These are phyloP conservation scores for Rhynchosporium graminicola DNA, from an alignment of 2,329 filamentous ascomycete genomes.

Conservation along the genomic window DNA sequence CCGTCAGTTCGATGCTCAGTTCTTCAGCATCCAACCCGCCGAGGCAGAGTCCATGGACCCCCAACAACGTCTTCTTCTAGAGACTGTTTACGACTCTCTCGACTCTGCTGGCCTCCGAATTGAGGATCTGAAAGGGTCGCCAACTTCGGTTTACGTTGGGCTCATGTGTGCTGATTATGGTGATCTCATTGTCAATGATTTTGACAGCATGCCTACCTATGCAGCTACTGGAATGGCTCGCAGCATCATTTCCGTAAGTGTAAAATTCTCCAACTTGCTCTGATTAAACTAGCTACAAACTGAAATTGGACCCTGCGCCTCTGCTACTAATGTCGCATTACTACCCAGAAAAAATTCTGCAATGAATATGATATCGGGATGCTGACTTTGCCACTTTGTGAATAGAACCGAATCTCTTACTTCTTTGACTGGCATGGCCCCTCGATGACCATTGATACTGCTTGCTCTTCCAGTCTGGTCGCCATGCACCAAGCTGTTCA, in stretches of 20 bases:
- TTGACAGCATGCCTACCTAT: slow-evolving; percentile 19
- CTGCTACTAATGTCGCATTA: no score
- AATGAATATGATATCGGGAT: no score
- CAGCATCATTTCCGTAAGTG: slow-evolving; percentile 45
- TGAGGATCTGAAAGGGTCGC: slow-evolving; percentile 28
- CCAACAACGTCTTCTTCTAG: slow-evolving; percentile 36
- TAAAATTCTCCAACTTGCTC: no score
- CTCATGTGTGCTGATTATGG: slow-evolving; percentile 43
- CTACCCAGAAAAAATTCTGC: no score
- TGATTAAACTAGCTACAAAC: no score
- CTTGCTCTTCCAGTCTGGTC: slow-evolving; percentile 45
- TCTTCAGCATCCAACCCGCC: slow-evolving; percentile 16
- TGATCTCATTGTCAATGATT: slow-evolving; percentile 13
- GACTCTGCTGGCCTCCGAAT: slow-evolving; percentile 33
- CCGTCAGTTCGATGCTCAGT: slow-evolving; percentile 17
- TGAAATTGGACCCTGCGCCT: no score
- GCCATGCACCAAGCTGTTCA: slow-evolving; percentile 17
- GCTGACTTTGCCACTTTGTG: no score
- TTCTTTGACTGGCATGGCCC: slow-evolving; percentile 46
- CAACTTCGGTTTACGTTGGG: slow-evolving; percentile 40
- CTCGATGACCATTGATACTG: slow-evolving; percentile 49
- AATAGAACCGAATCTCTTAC: slow-evolving; percentile 44
- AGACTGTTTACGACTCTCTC: slow-evolving; percentile 38
- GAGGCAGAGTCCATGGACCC: slow-evolving; percentile 39
- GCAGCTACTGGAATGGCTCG: slow-evolving; percentile 33